These are phyloP conservation scores for Verticillium nubilum DNA, from an alignment of 2,329 filamentous ascomycete genomes.

Conservation along the genomic window DNA sequence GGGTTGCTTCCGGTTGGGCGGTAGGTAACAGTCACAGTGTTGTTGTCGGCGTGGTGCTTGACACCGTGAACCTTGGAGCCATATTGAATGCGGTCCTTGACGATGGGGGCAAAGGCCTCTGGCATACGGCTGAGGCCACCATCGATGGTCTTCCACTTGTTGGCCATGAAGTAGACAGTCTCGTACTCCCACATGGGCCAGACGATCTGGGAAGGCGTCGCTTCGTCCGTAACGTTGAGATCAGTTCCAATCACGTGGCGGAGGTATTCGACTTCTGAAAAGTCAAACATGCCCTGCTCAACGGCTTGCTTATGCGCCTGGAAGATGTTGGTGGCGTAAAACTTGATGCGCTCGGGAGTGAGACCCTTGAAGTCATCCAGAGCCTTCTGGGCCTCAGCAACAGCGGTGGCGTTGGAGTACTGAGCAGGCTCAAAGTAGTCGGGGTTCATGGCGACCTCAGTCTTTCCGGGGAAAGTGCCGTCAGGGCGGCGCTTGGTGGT, in stretches of 20 bases:
- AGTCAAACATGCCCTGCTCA: slow-evolving; percentile 21
- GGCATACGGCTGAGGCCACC: slow-evolving; percentile 27
- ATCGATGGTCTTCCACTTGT: slow-evolving; percentile 21
- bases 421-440: slow-evolving; percentile 4
- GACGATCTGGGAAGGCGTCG: slow-evolving; percentile 15
- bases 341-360: slow-evolving; percentile 13
- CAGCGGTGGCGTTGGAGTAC: slow-evolving; percentile 19
- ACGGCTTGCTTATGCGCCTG: slow-evolving; percentile 22
- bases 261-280: slow-evolving; percentile 22
- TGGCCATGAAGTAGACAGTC: slow-evolving; percentile 19
- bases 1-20: slow-evolving; percentile 14
- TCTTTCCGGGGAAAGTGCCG: slow-evolving; percentile 17
- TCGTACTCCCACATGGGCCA: slow-evolving; percentile 25
- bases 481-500: slow-evolving; percentile 19
- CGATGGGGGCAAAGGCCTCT: slow-evolving; percentile 25
- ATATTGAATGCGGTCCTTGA: slow-evolving; percentile 17
- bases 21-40: slow-evolving; percentile 15
- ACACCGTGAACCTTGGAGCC: slow-evolving; percentile 16
- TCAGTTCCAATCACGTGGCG: slow-evolving; percentile 26
- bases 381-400: slow-evolving; percentile 14
- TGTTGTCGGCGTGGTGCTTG: slow-evolving; percentile 15
- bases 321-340: slow-evolving; percentile 21
- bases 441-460: slow-evolving; percentile 17
- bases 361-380: slow-evolving; percentile 20
- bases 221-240: slow-evolving; percentile 30